Percentiles rank a stretch among this genome's conserved stretches.
Evolutionary conservation across 495 filamentous ascomycete species (phyloP).

Genomic region (Acidomyces sp.): DNA sequence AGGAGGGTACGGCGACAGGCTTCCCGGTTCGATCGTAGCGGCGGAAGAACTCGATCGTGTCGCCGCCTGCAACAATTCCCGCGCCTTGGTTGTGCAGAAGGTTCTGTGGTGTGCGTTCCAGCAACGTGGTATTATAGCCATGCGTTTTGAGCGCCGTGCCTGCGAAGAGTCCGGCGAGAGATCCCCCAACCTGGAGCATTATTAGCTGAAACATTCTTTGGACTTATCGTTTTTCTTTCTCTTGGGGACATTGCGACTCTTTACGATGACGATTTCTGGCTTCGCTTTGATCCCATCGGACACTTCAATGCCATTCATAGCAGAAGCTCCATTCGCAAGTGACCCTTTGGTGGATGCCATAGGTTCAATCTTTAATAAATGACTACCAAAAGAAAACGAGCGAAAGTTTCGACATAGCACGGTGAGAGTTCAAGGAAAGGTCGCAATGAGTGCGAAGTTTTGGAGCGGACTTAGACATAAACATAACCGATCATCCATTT

Average conservation of each 20-base stretch:
- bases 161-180: constrained; percentile 21
- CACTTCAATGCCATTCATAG: too few species aligned
- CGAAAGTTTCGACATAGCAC: too few species aligned
- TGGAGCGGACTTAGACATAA: too few species aligned
- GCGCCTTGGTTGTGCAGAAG: constrained; percentile 44
- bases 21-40: constrained; percentile 24
- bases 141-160: constrained; percentile 19
- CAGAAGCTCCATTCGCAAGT: too few species aligned
- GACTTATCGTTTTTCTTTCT: too few species aligned
- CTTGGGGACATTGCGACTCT: background rate
- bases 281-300: too few species aligned
- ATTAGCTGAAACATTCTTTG: background rate
- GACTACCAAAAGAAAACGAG: too few species aligned
- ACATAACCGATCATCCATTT: too few species aligned
- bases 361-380: too few species aligned
- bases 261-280: constrained; percentile 15
- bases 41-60: constrained; percentile 28
- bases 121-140: constrained; percentile 38
- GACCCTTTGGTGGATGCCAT: too few species aligned
- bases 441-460: too few species aligned
- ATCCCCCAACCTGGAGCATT: constrained; percentile 18
- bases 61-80: constrained; percentile 38
- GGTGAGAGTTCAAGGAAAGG: too few species aligned
- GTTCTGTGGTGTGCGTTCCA: constrained; percentile 37
- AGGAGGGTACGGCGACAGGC: constrained; percentile 27